Conservation (phyloP, 768 basidiomycete species). For the Lactifluus rugatus region DNA sequence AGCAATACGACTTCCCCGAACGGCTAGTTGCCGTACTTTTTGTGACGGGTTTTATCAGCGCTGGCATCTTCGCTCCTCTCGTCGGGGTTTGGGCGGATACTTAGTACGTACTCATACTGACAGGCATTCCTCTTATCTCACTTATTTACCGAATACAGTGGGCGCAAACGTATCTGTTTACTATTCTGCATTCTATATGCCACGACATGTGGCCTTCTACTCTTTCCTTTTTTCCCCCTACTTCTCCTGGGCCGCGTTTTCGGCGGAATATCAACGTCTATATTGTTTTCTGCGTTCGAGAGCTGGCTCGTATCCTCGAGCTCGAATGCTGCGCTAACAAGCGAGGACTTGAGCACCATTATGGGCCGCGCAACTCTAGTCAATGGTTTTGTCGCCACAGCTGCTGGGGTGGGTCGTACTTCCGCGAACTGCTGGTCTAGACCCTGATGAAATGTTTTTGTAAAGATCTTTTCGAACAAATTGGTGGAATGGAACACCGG, state of each 20-base stretch:
- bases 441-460: background rate
- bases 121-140: background rate
- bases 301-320: conserved; percentile 67
- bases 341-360: conserved; percentile 53
- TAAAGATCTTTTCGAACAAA: conserved; percentile 33
- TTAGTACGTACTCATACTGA: conserved; percentile 36
- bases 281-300: conserved; percentile 68
- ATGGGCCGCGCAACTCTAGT: conserved; percentile 66
- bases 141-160: conserved; percentile 31
- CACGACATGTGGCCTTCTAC: conserved; percentile 48
- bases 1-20: conserved; percentile 57
- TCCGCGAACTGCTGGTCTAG: background rate
- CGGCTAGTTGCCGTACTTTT: conserved; percentile 59
- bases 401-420: conserved; percentile 45
- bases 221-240: conserved; percentile 45
- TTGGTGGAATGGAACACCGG: conserved; percentile 39
- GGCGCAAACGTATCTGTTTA: conserved; percentile 58
- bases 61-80: conserved; percentile 57
- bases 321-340: conserved; percentile 39
- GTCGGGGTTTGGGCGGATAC: conserved; percentile 75
- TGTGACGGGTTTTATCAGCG: conserved; percentile 68
- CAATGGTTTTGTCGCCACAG: conserved; percentile 63
- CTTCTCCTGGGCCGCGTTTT: conserved; percentile 55
- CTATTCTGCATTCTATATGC: conserved; percentile 62
- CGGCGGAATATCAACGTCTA: conserved; percentile 65